Percentiles rank a stretch among this genome's conserved stretches.
These are phyloP conservation scores for Tilletia indica DNA, from an alignment of 1,284 basidiomycete genomes.

Conservation along the genomic window DNA sequence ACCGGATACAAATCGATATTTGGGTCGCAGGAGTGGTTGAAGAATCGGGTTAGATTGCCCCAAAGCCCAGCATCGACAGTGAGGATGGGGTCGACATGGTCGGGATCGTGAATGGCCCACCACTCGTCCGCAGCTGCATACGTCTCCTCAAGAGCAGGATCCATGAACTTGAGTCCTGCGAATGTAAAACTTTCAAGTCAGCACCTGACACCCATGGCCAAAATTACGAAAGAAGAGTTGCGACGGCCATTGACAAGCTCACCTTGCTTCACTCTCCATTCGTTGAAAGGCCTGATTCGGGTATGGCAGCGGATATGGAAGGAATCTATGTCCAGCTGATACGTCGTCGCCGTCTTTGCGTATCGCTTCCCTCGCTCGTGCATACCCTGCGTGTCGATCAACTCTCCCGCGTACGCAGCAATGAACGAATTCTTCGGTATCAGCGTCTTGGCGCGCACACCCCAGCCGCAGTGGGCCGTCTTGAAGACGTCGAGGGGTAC, in stretches of 20 bases:
- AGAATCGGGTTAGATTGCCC: constrained; percentile 44
- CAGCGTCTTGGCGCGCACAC: constrained; percentile 43
- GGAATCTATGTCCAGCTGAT: constrained; percentile 77
- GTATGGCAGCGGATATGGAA: constrained; percentile 57
- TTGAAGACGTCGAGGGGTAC: constrained; percentile 60
- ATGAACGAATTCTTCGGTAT: constrained; percentile 73
- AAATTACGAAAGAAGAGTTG: no score
- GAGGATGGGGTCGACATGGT: constrained; percentile 62
- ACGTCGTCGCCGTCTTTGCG: constrained; percentile 70
- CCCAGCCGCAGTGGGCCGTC: constrained; percentile 67
- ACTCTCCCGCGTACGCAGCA: constrained; percentile 80
- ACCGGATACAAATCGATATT: constrained; percentile 69
- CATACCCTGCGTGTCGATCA: constrained; percentile 68
- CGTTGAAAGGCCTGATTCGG: constrained; percentile 80
- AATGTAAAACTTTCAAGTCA: neutral
- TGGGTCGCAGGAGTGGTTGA: constrained; percentile 76
- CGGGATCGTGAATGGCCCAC: neutral
- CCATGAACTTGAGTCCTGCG: constrained; percentile 31
- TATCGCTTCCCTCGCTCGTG: constrained; percentile 71
- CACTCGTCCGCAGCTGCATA: constrained; percentile 8
- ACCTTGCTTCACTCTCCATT: constrained; percentile 65
- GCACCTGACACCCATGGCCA: no score
- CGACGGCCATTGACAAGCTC: neutral
- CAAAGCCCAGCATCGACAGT: constrained; percentile 39
- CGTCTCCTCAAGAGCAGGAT: constrained; percentile 55